Evolutionary conservation across 1,284 basidiomycete genomes (phyloP).

Genomic region (Cryptococcus floricola): DNA sequence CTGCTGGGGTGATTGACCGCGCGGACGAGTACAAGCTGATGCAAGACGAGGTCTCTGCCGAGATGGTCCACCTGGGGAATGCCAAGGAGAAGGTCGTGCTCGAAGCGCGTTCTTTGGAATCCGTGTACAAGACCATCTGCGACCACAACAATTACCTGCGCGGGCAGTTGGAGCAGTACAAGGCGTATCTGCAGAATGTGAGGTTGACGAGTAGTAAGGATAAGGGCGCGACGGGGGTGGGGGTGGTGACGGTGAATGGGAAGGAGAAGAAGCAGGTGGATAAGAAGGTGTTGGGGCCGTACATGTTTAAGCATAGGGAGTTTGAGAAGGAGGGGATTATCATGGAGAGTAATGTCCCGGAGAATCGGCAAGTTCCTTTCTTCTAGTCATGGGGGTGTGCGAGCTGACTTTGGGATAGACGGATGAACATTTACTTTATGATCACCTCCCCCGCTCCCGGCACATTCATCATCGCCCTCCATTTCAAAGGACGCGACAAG

Average conservation of each 20-base stretch:
- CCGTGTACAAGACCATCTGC: conserved; percentile 97
- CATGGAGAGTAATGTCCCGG: conserved; percentile 96
- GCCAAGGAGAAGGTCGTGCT: conserved; percentile 90
- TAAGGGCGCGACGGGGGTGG: conserved; percentile 77
- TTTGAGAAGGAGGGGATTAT: conserved; percentile 99
- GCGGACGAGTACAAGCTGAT: conserved; percentile 84
- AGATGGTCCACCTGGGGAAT: conserved; percentile 93
- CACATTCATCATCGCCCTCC: conserved; percentile 96
- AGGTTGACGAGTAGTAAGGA: conserved; percentile 66
- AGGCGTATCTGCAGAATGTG: conserved; percentile 97
- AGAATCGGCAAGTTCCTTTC: conserved; percentile 68
- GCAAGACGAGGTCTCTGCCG: conserved; percentile 93
- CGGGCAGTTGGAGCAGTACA: conserved; percentile 97
- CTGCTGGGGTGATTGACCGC: conserved; percentile 78
- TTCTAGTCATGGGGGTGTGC: neutral
- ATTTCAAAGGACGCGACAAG: conserved; percentile 99
- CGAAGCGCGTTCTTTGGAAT: conserved; percentile 87
- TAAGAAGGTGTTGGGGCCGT: conserved; percentile 84
- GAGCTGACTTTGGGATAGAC: conserved; percentile 54
- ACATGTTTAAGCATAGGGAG: conserved; percentile 95
- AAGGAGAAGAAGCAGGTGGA: conserved; percentile 92
- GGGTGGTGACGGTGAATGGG: conserved; percentile 91
- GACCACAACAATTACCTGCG: conserved; percentile 98
- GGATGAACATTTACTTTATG: conserved; percentile 97
- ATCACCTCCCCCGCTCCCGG: conserved; percentile 96